These are phyloP conservation scores for Paecilomyces niveus DNA, from an alignment of 2,329 filamentous ascomycete genomes.

Conservation along the genomic window DNA sequence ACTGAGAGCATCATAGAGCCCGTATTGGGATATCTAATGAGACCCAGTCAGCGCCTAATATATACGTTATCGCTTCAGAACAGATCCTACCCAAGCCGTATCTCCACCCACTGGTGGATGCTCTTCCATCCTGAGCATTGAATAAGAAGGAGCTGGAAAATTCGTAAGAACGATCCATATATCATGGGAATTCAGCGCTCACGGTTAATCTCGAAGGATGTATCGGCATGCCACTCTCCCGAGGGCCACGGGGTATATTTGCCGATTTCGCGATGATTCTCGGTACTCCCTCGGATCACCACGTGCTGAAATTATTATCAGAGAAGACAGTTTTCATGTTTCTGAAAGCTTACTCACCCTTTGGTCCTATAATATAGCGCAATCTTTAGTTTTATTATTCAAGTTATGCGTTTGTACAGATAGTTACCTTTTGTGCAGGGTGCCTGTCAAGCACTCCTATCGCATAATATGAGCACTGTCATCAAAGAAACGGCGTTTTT, in stretches of 20 bases:
- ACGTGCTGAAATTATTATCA: conserved; percentile 23
- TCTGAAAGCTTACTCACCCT: conserved; percentile 2
- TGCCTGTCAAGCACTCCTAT: conserved; percentile 37
- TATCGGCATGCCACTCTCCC: conserved; percentile 45
- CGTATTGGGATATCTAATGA: conserved; percentile 33
- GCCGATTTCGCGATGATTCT: conserved; percentile 39
- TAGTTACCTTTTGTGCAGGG: conserved; percentile 26
- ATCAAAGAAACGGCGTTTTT: neutral
- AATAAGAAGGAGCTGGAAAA: conserved; percentile 40
- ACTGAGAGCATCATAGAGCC: conserved; percentile 41
- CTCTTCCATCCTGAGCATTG: conserved; percentile 46
- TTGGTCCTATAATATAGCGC: conserved; percentile 14
- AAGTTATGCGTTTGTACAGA: neutral
- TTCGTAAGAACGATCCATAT: neutral
- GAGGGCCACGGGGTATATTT: conserved; percentile 43
- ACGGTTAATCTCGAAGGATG: conserved; percentile 46
- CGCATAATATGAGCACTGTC: neutral
- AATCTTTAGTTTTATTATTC: neutral
- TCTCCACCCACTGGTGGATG: conserved; percentile 43
- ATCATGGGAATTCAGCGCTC: neutral
- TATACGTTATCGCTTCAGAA: neutral
- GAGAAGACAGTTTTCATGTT: too few relatives aligned
- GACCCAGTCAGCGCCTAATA: neutral
- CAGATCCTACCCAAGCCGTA: conserved; percentile 36
- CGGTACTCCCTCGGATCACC: conserved; percentile 38